Evolutionary conservation across 2,329 filamentous ascomycete species (phyloP).

Genomic region (Trichoderma endophyticum): DNA sequence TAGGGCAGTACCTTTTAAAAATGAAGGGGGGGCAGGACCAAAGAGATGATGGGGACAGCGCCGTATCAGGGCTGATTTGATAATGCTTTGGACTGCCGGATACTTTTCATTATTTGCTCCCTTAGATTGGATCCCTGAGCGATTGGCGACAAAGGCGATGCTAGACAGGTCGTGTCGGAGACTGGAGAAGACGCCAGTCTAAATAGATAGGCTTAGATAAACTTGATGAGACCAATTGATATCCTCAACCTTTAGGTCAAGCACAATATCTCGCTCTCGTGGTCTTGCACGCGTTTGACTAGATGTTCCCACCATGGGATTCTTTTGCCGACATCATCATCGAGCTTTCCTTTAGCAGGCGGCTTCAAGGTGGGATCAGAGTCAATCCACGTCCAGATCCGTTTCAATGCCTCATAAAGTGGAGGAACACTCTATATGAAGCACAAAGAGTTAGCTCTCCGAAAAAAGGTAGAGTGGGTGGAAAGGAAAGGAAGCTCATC

Average conservation of each 20-base stretch:
- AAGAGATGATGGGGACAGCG: conserved; percentile 38
- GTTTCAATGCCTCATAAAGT: conserved; percentile 32
- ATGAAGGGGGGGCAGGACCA: conserved; percentile 29
- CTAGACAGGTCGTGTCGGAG: not conserved
- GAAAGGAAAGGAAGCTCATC: conserved; percentile 20
- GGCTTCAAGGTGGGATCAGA: conserved; percentile 24
- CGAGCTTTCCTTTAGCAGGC: conserved; percentile 19
- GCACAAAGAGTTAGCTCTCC: not conserved
- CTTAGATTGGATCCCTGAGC: not conserved
- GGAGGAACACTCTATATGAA: conserved; percentile 41
- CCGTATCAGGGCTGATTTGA: conserved; percentile 30
- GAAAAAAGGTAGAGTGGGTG: not conserved
- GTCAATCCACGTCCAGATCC: conserved; percentile 38
- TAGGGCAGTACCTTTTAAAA: conserved; percentile 40
- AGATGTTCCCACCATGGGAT: conserved; percentile 41
- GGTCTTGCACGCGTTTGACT: conserved; percentile 31
- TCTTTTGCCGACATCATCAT: conserved; percentile 30
- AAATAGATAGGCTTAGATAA: conserved; percentile 1
- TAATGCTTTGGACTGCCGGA: not conserved
- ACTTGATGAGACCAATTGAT: not conserved
- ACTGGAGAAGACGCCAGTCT: not conserved
- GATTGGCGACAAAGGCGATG: not conserved
- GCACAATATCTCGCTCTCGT: conserved; percentile 37
- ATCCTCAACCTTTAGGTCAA: conserved; percentile 31
- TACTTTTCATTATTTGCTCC: not conserved